Evolutionary conservation across 768 basidiomycete species (phyloP).

Genomic region (Cytidiella melzeri): DNA sequence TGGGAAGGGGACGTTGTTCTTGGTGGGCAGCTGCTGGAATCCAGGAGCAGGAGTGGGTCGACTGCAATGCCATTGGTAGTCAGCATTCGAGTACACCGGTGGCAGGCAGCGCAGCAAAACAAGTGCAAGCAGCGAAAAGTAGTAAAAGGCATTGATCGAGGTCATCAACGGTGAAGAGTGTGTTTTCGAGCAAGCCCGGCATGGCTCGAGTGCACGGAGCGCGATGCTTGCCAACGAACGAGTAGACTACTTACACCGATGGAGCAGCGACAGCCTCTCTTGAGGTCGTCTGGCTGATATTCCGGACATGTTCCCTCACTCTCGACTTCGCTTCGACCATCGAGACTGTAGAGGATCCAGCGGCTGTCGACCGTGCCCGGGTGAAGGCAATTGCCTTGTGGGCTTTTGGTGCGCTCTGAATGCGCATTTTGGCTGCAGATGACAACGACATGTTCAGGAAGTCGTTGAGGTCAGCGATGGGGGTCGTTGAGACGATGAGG

Average conservation of each 20-base stretch:
- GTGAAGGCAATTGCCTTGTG: slow-evolving; percentile 30
- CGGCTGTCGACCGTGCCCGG: slow-evolving; percentile 46
- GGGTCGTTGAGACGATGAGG: not conserved
- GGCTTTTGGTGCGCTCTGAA: slow-evolving; percentile 32
- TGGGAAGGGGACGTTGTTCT: slow-evolving; percentile 31
- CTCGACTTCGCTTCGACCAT: slow-evolving; percentile 78
- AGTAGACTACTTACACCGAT: slow-evolving; percentile 41
- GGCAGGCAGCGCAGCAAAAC: too few relatives aligned
- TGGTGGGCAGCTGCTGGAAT: slow-evolving; percentile 44
- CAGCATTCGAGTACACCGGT: too few relatives aligned
- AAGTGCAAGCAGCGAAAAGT: too few relatives aligned
- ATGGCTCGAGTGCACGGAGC: not conserved
- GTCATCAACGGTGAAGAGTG: not conserved
- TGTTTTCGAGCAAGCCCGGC: not conserved
- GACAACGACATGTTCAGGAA: slow-evolving; percentile 35
- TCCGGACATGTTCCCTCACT: slow-evolving; percentile 70
- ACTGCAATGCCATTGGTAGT: too few relatives aligned
- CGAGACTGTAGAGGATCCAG: slow-evolving; percentile 33
- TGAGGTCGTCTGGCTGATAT: slow-evolving; percentile 63
- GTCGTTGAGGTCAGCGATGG: slow-evolving; percentile 7
- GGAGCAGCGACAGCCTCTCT: slow-evolving; percentile 58
- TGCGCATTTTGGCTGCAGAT: slow-evolving; percentile 36
- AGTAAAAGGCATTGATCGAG: not conserved
- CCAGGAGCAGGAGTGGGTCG: slow-evolving; percentile 58
- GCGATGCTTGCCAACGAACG: too few relatives aligned